Base-by-base conservation (phyloP, 2,329 filamentous ascomycete species). In the Microdochium bolleyi region DNA sequence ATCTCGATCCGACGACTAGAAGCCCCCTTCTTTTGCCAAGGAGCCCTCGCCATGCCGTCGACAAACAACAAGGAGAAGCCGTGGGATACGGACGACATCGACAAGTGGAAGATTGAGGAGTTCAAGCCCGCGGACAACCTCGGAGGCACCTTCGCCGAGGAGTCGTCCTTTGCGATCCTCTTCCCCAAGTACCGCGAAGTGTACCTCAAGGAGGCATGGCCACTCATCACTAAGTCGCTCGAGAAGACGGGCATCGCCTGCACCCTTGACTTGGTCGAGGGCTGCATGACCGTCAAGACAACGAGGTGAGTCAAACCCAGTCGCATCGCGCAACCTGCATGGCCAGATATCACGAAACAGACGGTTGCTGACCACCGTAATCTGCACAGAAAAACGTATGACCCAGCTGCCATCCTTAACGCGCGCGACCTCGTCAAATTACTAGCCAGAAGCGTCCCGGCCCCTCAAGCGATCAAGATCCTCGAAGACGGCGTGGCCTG, bases 141-240 rank as follows among this genome's bases (percentile, higher is more conserved):
- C 30, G 89, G 82, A 52, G 94, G 94, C 58, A 87, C 88, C 21
- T 95, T 99, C 67, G 80, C 85, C 51, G 92, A 99, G 70, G 94
- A 97, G 74, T 96, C 90, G 1, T 91, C 88, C 4, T 99, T 99
- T 68, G 78, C 78, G 59, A 87, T 83, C 0, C 76, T 97, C 7
- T 97, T 97, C 67, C 94, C 94, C 57, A 96, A 96, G 72, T 99
- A 99, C 71, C 87, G 94, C 64, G 94, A 99, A 78, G 81, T 89
- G 50, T 96, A 97, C 65, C 76, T 99, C 53, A 91, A 89, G 66
- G 89, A 95, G 52, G 61, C 60, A 14, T 99, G 94, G 94, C 90
- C 92, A 2, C 80, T 95, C 48, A 83, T 99, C 54, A 97, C 91
- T 25, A 86, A 87, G 63, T 79, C 89, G 1, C 83, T 99, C 55